phyloP scores from a whole-genome alignment of 2,329 filamentous ascomycete species.

The Colletotrichum coccodes region DNA sequence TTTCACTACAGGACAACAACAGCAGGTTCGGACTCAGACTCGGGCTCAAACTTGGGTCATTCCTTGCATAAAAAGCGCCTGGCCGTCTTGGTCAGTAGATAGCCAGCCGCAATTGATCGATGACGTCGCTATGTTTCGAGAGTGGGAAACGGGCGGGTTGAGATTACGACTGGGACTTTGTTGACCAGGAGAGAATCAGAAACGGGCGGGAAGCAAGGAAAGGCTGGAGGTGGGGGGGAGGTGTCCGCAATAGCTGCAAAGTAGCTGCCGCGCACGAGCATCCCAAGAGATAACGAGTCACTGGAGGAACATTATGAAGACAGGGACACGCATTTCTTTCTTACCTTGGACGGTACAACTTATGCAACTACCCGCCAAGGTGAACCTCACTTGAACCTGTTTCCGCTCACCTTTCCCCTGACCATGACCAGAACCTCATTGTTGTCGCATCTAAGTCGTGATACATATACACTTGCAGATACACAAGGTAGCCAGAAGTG shows the following conservation, averaged over 20 bases:
- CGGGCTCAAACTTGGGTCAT: neutral
- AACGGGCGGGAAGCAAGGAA: neutral
- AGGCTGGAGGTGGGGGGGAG: neutral
- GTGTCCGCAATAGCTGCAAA: neutral
- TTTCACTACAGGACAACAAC: neutral
- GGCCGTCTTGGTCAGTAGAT: neutral
- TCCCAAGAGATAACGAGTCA: neutral
- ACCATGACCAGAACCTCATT: neutral
- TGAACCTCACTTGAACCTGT: neutral
- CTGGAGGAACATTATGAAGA: neutral
- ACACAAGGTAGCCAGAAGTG: neutral
- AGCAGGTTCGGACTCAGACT: too few relatives aligned
- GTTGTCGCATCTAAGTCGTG: too few relatives aligned
- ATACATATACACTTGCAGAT: too few relatives aligned
- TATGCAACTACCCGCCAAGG: neutral
- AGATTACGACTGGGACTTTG: slow-evolving; percentile 2
- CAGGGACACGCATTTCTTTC: neutral
- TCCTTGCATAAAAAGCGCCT: neutral
- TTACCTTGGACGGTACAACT: neutral
- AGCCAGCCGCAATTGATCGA: slow-evolving; percentile 15
- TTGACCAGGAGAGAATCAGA: neutral
- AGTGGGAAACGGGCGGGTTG: slow-evolving; percentile 21
- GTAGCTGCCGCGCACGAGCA: neutral
- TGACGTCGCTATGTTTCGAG: slow-evolving; percentile 31
- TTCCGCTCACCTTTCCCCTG: neutral